Evolutionary conservation across 305 asterid genomes (phyloP), one percentile per base, ranked within the genome.

Genomic region (Coffea humblotiana): DNA sequence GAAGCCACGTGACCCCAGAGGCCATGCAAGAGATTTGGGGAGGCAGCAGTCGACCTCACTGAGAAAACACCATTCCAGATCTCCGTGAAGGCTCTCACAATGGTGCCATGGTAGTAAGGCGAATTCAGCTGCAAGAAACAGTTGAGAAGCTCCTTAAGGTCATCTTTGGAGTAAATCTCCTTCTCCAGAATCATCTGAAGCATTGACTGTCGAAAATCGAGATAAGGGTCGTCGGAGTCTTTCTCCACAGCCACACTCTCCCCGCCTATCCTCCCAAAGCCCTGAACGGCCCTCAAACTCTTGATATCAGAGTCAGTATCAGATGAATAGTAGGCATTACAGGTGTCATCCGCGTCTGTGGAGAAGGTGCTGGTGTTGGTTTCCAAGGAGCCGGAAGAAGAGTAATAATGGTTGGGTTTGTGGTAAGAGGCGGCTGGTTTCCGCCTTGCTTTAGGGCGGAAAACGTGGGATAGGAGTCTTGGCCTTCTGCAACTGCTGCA

Each of bases 71-170:
- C 96, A 69, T 93, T 90, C 98, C 99, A 95, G 76, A 95, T 93
- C 83, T 95, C 99, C 0, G 97, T 90, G 74, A 95, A 95, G 60
- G 97, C 98, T 77, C 93, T 76, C 9, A 93, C 91, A 68, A 95
- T 95, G 21, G 88, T 49, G 19, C 93, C 92, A 48, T 95, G 99
- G 21, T 95, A 93, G 71, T 90, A 87, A 0, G 99, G 97, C 1
- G 97, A 90, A 70, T 95, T 93, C 29, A 95, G 92, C 89, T 92
- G 96, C 84, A 95, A 75, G 87, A 93, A 93, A 76, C 96, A 93
- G 90, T 85, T 88, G 76, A 93, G 91, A 13, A 93, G 93, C 51
- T 92, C 91, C 19, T 88, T 88, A 7, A 92, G 87, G 63, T 93
- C 98, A 6, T 91, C 90, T 32, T 87, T 90, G 0, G 92, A 72